phyloP scores from a whole-genome alignment of 495 filamentous ascomycete species.

The Neurospora tetraspora region DNA sequence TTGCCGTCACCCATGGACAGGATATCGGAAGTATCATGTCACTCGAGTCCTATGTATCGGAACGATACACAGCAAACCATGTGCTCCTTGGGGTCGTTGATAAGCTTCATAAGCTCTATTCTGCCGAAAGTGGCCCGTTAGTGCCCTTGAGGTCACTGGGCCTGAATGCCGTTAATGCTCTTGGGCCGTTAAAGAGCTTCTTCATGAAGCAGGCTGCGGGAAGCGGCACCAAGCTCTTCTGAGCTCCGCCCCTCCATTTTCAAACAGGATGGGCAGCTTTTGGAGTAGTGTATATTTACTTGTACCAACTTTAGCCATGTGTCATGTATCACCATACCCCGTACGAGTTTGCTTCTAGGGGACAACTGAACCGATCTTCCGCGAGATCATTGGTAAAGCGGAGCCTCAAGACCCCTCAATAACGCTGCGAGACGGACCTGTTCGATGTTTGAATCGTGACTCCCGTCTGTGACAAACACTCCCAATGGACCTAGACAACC shows the following conservation, averaged over 20 bases:
- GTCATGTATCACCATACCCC: not conserved
- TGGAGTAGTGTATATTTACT: not conserved
- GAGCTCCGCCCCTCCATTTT: not conserved
- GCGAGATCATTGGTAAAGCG: not conserved
- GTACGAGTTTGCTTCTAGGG: not conserved
- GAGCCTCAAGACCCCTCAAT: not conserved
- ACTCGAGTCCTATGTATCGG: constrained; percentile 67
- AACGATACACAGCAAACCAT: constrained; percentile 74
- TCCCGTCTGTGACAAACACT: not conserved
- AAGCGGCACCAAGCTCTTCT: constrained; percentile 35
- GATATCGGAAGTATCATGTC: constrained; percentile 68
- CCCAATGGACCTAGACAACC: not conserved
- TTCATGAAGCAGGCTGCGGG: constrained; percentile 88
- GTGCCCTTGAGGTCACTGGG: constrained; percentile 70
- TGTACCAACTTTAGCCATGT: not conserved
- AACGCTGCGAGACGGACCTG: not conserved
- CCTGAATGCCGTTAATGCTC: constrained; percentile 62
- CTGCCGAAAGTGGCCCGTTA: constrained; percentile 60
- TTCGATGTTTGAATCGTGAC: not conserved
- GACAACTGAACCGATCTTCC: not conserved
- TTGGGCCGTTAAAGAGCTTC: constrained; percentile 70
- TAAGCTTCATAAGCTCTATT: constrained; percentile 88
- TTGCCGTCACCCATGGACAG: constrained; percentile 65
- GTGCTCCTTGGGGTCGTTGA: constrained; percentile 83
- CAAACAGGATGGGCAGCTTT: not conserved